Conservation (phyloP, 2,329 filamentous ascomycete genomes). For the Phialocephala subalpina region DNA sequence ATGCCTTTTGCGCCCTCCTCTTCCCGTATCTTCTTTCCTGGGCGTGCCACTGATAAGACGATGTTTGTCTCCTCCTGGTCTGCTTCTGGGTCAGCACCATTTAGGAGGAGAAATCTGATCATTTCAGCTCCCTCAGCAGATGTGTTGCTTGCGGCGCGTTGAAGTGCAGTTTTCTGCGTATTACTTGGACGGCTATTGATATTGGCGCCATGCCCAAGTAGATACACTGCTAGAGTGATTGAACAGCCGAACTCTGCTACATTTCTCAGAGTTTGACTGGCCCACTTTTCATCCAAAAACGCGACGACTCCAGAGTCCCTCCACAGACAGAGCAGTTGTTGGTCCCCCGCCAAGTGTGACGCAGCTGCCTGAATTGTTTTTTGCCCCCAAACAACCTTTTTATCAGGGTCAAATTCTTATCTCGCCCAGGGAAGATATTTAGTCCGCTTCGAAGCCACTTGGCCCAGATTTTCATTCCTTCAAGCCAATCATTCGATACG, state of each 20-base stretch:
- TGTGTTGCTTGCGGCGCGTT: neutral
- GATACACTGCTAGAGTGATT: conserved; percentile 8
- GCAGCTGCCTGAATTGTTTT: conserved; percentile 12
- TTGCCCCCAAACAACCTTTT: conserved; percentile 3
- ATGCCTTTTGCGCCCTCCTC: conserved; percentile 17
- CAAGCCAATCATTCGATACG: conserved; percentile 13
- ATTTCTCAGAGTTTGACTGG: conserved; percentile 2
- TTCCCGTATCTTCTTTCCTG: conserved; percentile 2
- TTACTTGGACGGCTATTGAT: neutral
- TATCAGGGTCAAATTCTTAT: conserved; percentile 10
- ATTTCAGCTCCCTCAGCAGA: conserved; percentile 11
- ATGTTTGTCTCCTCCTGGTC: neutral
- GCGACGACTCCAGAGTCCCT: conserved; percentile 3
- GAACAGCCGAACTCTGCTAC: conserved; percentile 10
- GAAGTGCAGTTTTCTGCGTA: conserved; percentile 7
- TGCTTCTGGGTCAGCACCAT: conserved; percentile 13
- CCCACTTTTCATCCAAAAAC: neutral
- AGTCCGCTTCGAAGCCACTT: conserved; percentile 13
- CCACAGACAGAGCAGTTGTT: conserved; percentile 10
- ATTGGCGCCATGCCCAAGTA: conserved; percentile 1
- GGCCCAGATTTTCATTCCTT: conserved; percentile 11
- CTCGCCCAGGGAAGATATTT: conserved; percentile 2
- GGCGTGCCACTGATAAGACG: neutral
- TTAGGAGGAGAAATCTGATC: conserved; percentile 10
- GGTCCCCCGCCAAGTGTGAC: conserved; percentile 10